phyloP scores from a whole-genome alignment of 208 protist genomes.

The Vickermania ingenoplastis region DNA sequence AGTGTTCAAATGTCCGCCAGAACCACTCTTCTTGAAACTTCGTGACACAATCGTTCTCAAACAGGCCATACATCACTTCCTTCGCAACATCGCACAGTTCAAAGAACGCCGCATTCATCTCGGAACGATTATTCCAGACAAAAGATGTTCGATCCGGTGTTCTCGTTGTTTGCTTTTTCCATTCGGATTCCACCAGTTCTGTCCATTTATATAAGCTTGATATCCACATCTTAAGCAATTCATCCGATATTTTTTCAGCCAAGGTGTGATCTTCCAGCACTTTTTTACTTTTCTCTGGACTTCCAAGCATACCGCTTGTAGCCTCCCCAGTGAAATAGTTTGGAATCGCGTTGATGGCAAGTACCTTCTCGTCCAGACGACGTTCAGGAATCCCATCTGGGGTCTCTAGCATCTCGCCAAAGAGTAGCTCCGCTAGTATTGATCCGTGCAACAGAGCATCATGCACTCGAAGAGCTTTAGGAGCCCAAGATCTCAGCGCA shows the following conservation, averaged over 20 bases:
- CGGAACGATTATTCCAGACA: constrained; percentile 73
- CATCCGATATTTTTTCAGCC: constrained; percentile 17
- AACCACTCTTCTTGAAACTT: constrained; percentile 51
- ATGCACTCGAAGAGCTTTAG: constrained; percentile 27
- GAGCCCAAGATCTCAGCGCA: constrained; percentile 15
- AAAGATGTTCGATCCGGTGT: constrained; percentile 51
- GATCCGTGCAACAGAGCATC: constrained; percentile 12
- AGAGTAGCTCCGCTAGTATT: constrained; percentile 22
- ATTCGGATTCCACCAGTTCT: constrained; percentile 45
- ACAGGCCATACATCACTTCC: constrained; percentile 55
- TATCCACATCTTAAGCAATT: constrained; percentile 59
- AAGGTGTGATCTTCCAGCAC: constrained; percentile 37
- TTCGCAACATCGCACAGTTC: constrained; percentile 82
- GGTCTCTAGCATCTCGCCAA: constrained; percentile 45
- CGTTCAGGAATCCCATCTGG: constrained; percentile 44
- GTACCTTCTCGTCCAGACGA: constrained; percentile 19
- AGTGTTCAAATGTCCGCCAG: constrained; percentile 59
- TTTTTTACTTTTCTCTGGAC: constrained; percentile 25
- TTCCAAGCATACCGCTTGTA: constrained; percentile 12
- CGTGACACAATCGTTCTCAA: constrained; percentile 39
- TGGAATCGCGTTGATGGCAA: constrained; percentile 2
- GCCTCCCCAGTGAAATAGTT: not conserved
- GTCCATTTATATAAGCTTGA: constrained; percentile 47
- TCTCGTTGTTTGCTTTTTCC: constrained; percentile 24
- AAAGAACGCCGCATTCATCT: constrained; percentile 82